Conservation (phyloP, 768 basidiomycete genomes). For the Termitomyces sp. region DNA sequence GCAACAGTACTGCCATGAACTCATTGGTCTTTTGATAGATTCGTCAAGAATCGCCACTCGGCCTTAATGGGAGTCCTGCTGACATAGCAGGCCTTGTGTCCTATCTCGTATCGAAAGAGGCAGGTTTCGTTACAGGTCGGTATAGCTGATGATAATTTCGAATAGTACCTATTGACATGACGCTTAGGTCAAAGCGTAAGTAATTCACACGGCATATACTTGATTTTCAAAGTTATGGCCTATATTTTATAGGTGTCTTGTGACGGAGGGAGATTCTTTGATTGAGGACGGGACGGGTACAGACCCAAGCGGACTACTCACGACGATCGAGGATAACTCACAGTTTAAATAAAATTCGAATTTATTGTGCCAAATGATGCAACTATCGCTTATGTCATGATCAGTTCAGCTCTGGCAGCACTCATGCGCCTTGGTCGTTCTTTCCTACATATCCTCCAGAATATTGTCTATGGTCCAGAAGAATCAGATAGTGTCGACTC, state of each 20-base stretch:
- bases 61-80: conserved; percentile 13
- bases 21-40: conserved; percentile 1
- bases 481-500: neutral
- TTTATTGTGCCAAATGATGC: too few relatives aligned
- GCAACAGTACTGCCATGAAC: neutral
- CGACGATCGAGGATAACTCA: too few relatives aligned
- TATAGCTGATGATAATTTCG: neutral
- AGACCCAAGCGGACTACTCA: too few relatives aligned
- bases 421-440: neutral
- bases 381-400: too few relatives aligned
- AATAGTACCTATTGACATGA: neutral
- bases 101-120: conserved; percentile 26
- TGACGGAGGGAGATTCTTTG: neutral
- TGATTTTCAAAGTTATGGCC: neutral
- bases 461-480: neutral
- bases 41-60: conserved; percentile 2
- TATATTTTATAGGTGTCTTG: neutral
- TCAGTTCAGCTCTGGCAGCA: too few relatives aligned
- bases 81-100: conserved; percentile 32
- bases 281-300: neutral
- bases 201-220: neutral
- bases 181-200: neutral
- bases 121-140: conserved; percentile 23
- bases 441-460: neutral
- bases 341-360: too few relatives aligned